Evolutionary conservation across 108 stramenopile genomes (phyloP).

Genomic region (Cyclotella cryptica): DNA sequence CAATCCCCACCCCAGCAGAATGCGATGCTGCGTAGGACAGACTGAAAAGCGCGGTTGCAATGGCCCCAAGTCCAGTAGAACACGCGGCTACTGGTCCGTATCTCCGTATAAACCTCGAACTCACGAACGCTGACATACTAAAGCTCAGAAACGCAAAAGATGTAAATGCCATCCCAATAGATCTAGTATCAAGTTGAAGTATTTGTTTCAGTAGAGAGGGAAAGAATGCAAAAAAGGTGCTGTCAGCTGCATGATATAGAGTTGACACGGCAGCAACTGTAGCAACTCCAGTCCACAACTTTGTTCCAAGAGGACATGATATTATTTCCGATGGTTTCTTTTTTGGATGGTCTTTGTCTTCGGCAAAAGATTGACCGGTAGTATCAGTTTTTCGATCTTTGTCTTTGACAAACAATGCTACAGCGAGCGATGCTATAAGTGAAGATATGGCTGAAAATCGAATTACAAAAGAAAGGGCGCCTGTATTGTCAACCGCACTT

Average conservation of each 20-base stretch:
- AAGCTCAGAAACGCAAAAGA: constrained; percentile 75
- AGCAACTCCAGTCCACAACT: constrained; percentile 77
- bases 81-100: constrained; percentile 74
- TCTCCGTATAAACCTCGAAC: constrained; percentile 54
- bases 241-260: constrained; percentile 76
- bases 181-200: constrained; percentile 53
- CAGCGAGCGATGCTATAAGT: constrained; percentile 56
- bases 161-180: constrained; percentile 73
- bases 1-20: constrained; percentile 23
- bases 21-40: constrained; percentile 59
- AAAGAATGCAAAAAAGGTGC: constrained; percentile 83
- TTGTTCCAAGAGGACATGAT: constrained; percentile 73
- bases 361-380: not conserved
- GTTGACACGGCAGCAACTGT: constrained; percentile 72
- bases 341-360: not conserved
- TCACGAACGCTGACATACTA: constrained; percentile 58
- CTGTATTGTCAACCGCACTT: constrained; percentile 31
- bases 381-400: not conserved
- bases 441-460: constrained; percentile 68
- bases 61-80: constrained; percentile 60
- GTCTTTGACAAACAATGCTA: constrained; percentile 52
- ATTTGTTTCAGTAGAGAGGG: constrained; percentile 65
- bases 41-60: constrained; percentile 62
- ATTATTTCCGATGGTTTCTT: constrained; percentile 44
- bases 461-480: constrained; percentile 67